A percentile compares a stretch with the other conserved stretches of the same genome.
Evolutionary conservation across 352 stramenopile genomes (phyloP).

Genomic region (Phytophthora pisi): DNA sequence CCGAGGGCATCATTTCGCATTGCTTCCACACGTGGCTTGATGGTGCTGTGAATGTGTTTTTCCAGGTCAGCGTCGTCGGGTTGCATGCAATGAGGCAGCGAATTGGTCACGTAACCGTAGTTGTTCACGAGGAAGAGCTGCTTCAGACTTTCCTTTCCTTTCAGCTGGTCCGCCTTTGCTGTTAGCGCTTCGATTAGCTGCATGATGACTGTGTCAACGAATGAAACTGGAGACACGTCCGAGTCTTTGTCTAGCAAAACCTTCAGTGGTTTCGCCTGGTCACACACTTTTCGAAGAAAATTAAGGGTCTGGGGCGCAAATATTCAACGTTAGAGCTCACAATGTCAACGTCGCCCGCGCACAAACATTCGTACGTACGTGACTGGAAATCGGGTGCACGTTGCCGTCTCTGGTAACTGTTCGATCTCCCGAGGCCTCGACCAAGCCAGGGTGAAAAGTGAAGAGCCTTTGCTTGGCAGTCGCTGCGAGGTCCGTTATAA

Average conservation of each 20-base stretch:
- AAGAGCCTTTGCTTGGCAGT: constrained; percentile 69
- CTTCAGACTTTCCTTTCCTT: constrained; percentile 63
- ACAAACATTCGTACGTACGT: constrained; percentile 49
- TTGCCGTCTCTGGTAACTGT: constrained; percentile 76
- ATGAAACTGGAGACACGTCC: constrained; percentile 51
- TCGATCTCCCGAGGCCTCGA: constrained; percentile 50
- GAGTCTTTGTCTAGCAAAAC: constrained; percentile 63
- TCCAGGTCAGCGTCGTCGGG: constrained; percentile 54
- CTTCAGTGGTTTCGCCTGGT: constrained; percentile 66
- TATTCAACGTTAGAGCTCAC: background rate
- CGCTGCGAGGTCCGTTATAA: constrained; percentile 46
- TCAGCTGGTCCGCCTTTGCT: constrained; percentile 55
- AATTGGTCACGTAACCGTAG: constrained; percentile 89
- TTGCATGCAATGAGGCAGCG: constrained; percentile 60
- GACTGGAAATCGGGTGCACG: constrained; percentile 76
- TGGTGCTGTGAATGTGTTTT: constrained; percentile 59
- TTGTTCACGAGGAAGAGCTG: constrained; percentile 96
- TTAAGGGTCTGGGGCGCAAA: constrained; percentile 56
- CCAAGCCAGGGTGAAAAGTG: constrained; percentile 65
- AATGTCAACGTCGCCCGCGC: background rate
- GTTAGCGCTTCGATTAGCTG: constrained; percentile 71
- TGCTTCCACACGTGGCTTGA: constrained; percentile 82
- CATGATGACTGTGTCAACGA: constrained; percentile 69
- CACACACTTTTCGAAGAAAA: constrained; percentile 76
- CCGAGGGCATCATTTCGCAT: constrained; percentile 87